Conservation (phyloP, 1,284 basidiomycete genomes). For the Ganoderma lingzhi region DNA sequence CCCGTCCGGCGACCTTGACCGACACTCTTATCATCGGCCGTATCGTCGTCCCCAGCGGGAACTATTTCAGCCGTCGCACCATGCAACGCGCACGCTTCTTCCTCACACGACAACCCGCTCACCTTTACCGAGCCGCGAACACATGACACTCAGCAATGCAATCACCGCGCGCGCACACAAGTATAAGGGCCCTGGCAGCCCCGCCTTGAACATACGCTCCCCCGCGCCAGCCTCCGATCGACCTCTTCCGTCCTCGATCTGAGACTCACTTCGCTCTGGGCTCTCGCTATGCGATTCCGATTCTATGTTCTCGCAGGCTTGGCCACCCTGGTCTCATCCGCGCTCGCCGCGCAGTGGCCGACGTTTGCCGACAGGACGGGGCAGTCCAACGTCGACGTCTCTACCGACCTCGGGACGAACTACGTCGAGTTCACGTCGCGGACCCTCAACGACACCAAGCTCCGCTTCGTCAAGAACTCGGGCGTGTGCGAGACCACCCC, state of each 20-base stretch:
- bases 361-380: neutral
- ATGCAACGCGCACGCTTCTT: slow-evolving; percentile 14
- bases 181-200: neutral
- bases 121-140: neutral
- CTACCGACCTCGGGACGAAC: neutral
- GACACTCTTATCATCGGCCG: neutral
- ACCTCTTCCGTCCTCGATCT: neutral
- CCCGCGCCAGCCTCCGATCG: neutral
- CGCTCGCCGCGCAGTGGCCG: neutral
- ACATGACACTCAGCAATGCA: neutral
- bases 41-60: slow-evolving; percentile 8
- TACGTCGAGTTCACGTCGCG: slow-evolving; percentile 33
- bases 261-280: neutral
- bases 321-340: neutral
- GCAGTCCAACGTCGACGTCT: neutral
- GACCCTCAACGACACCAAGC: slow-evolving; percentile 35
- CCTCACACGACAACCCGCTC: neutral
- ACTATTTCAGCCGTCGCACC: neutral
- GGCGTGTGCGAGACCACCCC: slow-evolving; percentile 80
- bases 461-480: slow-evolving; percentile 68
- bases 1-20: neutral
- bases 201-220: neutral
- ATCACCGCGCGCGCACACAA: neutral
- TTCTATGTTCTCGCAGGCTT: neutral
- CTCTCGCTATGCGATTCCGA: slow-evolving; percentile 1